Conservation (phyloP, 768 basidiomycete genomes). For the Tulasnella sp. region DNA sequence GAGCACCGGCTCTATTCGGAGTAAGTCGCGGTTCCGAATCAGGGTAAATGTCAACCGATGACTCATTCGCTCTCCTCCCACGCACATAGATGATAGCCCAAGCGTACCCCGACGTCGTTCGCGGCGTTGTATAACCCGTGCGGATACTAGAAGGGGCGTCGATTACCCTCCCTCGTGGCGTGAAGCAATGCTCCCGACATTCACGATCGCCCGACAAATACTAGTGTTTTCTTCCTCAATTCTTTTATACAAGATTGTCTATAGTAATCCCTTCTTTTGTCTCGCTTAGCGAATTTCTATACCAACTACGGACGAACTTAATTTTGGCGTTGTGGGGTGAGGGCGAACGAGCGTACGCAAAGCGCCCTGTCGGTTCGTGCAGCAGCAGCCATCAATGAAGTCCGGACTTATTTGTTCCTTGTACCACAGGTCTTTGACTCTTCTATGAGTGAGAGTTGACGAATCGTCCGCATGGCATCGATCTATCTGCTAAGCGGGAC, state of each 20-base stretch:
- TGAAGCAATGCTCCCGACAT: too few relatives aligned
- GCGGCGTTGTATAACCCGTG: not conserved
- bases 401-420: too few relatives aligned
- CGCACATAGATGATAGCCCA: not conserved
- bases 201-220: too few relatives aligned
- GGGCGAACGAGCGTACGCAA: not conserved
- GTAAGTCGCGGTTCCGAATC: not conserved
- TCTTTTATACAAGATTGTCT: not conserved
- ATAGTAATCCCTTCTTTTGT: not conserved
- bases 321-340: not conserved
- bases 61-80: not conserved
- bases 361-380: too few relatives aligned
- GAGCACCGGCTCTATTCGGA: constrained; percentile 59
- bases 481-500: too few relatives aligned
- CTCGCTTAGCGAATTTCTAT: not conserved
- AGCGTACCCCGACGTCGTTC: constrained; percentile 5
- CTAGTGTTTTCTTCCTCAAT: not conserved
- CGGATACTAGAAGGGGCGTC: not conserved
- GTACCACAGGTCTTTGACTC: too few relatives aligned
- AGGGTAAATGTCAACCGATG: not conserved
- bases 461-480: too few relatives aligned
- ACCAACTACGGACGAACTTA: not conserved
- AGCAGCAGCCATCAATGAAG: too few relatives aligned
- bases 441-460: too few relatives aligned
- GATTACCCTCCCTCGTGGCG: too few relatives aligned